Base-by-base conservation (phyloP, 2,329 filamentous ascomycete genomes). In the Sclerotiophoma versabilis region DNA sequence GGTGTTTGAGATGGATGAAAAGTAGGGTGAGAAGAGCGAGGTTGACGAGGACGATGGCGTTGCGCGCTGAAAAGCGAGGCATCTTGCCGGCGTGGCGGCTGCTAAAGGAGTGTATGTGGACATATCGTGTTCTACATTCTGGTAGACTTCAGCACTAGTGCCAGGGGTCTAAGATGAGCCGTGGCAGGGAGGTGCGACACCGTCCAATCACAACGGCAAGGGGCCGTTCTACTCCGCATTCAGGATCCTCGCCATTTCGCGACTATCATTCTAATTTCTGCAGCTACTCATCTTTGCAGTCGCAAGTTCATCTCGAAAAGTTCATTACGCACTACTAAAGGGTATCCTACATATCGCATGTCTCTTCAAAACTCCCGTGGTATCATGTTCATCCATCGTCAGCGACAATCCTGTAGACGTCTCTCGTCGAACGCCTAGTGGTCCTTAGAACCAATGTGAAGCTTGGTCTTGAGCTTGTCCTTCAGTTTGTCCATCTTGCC, bases 381-480 rank as follows among this genome's bases (percentile, higher is more conserved):
- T 66, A 68, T 68, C 62, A 66, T 65, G 33, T 57, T 60, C 17
- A 26, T 47, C 41, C 42, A 38, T 58, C 49, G 26, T 58, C 56
- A 15, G 27, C 26, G 30, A 36, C 51, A 42, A 27, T 62, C 50
- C 27, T 27, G 37, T 25, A 45, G n/a, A 34, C 42, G 33, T n/a
- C 15, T 11, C 20, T 7, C 10, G 10, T 22, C 30, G 22, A 11
- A 7, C 10, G 25, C 44, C 41, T 68, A 70, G 56, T 66, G 67
- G 51, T 72, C 65, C 65, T 72, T 74, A 58, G 63, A 59, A 19
- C 73, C 71, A 54, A 77, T 77, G 74, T 89, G 86, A 54, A 90
- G 75, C 79, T 89, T 90, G 50, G 83, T 81, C 82, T 89, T 90
- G 74, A 90, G 83, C 77, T 87, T 88, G 52, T 87, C 80, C 56